phyloP scores from a whole-genome alignment of 495 filamentous ascomycete species.

The Thozetella sp. region DNA sequence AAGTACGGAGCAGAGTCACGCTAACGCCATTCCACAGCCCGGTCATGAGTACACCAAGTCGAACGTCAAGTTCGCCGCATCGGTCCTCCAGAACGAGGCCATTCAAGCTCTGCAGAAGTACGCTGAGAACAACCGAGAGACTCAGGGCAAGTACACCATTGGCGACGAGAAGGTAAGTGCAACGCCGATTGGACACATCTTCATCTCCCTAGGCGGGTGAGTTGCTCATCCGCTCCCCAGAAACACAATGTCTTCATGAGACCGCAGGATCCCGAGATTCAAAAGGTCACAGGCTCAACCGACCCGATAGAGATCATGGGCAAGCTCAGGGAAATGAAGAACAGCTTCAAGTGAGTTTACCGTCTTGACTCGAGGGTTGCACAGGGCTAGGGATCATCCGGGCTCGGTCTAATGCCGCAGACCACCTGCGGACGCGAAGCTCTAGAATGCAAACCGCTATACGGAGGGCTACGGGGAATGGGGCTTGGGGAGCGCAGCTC shows the following conservation, averaged over 20 bases:
- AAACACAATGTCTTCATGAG: constrained; percentile 98
- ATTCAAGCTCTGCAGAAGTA: constrained; percentile 78
- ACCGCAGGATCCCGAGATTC: constrained; percentile 81
- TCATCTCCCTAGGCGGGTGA: no score
- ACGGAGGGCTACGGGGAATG: neutral
- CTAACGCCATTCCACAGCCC: constrained; percentile 53
- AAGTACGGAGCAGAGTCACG: neutral
- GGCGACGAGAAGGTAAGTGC: constrained; percentile 90
- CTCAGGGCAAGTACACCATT: constrained; percentile 96
- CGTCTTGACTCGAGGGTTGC: neutral
- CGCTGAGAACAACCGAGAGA: constrained; percentile 78
- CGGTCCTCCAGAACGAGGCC: constrained; percentile 71
- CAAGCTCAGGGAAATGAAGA: constrained; percentile 90
- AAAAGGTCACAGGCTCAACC: constrained; percentile 80
- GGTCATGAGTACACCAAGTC: constrained; percentile 97
- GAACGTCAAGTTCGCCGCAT: constrained; percentile 84
- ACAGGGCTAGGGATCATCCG: no score
- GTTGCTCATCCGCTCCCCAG: constrained; percentile 43
- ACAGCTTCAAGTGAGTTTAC: constrained; percentile 67
- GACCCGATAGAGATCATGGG: constrained; percentile 87
- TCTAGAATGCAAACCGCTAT: neutral
- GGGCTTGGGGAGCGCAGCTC: neutral
- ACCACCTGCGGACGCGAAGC: neutral
- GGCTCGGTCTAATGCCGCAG: neutral
- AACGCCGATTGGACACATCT: no score